Evolutionary conservation across 2,329 filamentous ascomycete genomes (phyloP).

Genomic region (Leptographium radiaticola): DNA sequence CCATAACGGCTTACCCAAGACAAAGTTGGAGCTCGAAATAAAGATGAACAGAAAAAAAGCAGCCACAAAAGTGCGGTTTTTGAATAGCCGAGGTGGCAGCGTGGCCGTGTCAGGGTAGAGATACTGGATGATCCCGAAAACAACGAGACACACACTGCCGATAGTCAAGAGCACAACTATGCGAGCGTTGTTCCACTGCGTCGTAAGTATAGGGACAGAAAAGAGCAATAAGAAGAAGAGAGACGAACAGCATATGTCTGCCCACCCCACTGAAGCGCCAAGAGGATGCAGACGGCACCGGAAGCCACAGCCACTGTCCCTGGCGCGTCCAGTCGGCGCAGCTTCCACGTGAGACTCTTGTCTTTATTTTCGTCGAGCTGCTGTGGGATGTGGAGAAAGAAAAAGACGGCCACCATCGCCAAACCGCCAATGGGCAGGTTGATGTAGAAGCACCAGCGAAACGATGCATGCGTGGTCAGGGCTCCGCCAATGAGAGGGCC

Average conservation of each 20-base stretch:
- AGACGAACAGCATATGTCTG: slow-evolving; percentile 5
- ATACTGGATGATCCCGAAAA: slow-evolving; percentile 20
- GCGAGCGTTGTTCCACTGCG: slow-evolving; percentile 6
- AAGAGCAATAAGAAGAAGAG: not conserved
- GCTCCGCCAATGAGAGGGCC: slow-evolving; percentile 14
- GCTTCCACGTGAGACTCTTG: not conserved
- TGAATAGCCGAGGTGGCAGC: slow-evolving; percentile 25
- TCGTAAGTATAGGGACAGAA: not conserved
- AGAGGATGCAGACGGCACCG: slow-evolving; percentile 15
- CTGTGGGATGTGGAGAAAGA: slow-evolving; percentile 4
- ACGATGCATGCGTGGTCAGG: slow-evolving; percentile 16
- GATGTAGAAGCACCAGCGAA: slow-evolving; percentile 21
- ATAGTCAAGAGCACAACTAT: slow-evolving; percentile 23
- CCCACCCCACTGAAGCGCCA: slow-evolving; percentile 31
- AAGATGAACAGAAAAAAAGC: not conserved
- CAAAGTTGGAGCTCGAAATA: not conserved
- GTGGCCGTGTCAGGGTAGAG: slow-evolving; percentile 23
- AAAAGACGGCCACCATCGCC: slow-evolving; percentile 12
- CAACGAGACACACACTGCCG: slow-evolving; percentile 17
- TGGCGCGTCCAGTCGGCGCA: slow-evolving; percentile 4
- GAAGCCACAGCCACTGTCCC: not conserved
- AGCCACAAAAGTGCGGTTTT: slow-evolving; percentile 17
- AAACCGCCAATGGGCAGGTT: slow-evolving; percentile 18
- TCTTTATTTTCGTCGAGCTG: not conserved
- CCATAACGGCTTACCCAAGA: not conserved